phyloP scores from a whole-genome alignment of 331 rosid genomes.

The Prunus yedoensis region DNA sequence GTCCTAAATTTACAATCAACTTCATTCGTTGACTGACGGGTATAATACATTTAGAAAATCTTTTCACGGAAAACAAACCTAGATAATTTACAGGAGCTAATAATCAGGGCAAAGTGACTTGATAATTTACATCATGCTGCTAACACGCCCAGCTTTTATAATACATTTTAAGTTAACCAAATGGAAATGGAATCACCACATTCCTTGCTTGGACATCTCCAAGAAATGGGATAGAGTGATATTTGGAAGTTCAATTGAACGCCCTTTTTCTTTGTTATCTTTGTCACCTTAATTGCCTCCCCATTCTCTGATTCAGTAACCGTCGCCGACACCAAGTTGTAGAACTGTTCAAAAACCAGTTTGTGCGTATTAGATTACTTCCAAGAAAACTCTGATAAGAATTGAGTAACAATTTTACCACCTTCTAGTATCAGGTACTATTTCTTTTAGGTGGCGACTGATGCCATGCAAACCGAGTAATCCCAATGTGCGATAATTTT shows the following conservation, averaged over 20 bases:
- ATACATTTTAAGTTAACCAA: conserved; percentile 2
- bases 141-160: conserved; percentile 20
- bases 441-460: neutral
- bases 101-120: conserved; percentile 7
- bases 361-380: conserved; percentile 1
- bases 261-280: conserved; percentile 61
- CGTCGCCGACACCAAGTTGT: conserved; percentile 75
- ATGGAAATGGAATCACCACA: conserved; percentile 51
- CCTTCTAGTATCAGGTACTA: neutral
- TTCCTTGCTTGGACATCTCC: conserved; percentile 85
- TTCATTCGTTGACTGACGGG: conserved; percentile 16
- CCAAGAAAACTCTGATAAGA: neutral
- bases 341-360: conserved; percentile 61
- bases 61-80: neutral
- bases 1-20: conserved; percentile 18
- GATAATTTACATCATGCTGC: conserved; percentile 23
- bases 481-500: neutral
- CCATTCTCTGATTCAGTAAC: conserved; percentile 32
- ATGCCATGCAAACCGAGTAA: neutral
- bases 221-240: conserved; percentile 67
- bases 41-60: neutral
- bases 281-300: conserved; percentile 54
- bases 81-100: conserved; percentile 21
- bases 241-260: conserved; percentile 51
- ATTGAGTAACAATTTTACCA: neutral